A percentile compares a stretch with the other conserved stretches of the same genome.
Conservation (phyloP, 2,329 filamentous ascomycete genomes). For the Zopfia rhizophila region DNA sequence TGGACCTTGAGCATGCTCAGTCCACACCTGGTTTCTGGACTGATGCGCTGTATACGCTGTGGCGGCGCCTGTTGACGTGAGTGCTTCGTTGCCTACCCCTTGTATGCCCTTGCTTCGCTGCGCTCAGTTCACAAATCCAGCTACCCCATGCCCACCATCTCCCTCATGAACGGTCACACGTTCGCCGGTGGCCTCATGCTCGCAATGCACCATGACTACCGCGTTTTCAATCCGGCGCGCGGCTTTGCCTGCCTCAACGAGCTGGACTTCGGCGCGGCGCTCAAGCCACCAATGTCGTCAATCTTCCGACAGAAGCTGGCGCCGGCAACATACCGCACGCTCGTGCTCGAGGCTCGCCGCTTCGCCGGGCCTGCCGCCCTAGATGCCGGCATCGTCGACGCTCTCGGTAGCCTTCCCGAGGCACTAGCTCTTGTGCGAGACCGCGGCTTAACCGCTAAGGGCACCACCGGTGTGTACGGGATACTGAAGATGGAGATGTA, state of each 20-base stretch:
- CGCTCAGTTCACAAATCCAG: conserved; percentile 37
- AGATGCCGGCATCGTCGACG: too few relatives aligned
- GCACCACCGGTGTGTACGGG: too few relatives aligned
- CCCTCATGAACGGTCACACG: conserved; percentile 81
- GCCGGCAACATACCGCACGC: too few relatives aligned
- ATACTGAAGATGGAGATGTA: too few relatives aligned
- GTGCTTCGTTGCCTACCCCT: conserved; percentile 1
- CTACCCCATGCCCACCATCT: conserved; percentile 84
- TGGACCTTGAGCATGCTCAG: conserved; percentile 77
- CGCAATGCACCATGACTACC: conserved; percentile 84
- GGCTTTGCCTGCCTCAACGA: conserved; percentile 87
- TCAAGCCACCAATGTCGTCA: conserved; percentile 76
- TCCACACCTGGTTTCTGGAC: conserved; percentile 70
- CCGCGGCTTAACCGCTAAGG: too few relatives aligned
- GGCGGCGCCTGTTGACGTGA: too few relatives aligned
- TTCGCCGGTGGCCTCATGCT: conserved; percentile 87
- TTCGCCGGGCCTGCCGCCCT: too few relatives aligned
- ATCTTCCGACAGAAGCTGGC: conserved; percentile 78
- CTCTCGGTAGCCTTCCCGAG: too few relatives aligned
- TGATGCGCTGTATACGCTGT: conserved; percentile 50
- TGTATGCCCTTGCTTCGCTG: conserved; percentile 21
- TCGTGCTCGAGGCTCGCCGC: too few relatives aligned
- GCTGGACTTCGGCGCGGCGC: conserved; percentile 80
- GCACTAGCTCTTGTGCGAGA: too few relatives aligned
- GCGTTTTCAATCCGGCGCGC: conserved; percentile 74